Percentiles rank a stretch among this genome's conserved stretches.
Evolutionary conservation across 2,329 filamentous ascomycete species (phyloP).

Genomic region (Cyphellophora attinorum): DNA sequence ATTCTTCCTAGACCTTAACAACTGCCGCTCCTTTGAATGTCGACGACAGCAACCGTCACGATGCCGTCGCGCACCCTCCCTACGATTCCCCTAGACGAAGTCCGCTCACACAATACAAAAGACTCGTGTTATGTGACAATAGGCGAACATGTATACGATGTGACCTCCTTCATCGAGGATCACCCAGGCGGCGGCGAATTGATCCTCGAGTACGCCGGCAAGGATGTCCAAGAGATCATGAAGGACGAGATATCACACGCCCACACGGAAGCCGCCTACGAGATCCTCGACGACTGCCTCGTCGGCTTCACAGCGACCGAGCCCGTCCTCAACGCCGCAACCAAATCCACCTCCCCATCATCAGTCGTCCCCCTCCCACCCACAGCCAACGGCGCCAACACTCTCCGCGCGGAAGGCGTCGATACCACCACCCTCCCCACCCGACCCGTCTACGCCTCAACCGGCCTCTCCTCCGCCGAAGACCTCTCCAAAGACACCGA

Average conservation of each 20-base stretch:
- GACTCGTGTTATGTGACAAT: conserved; percentile 91
- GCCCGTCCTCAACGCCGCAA: conserved; percentile 42
- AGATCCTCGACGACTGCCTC: conserved; percentile 78
- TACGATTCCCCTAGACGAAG: conserved; percentile 69
- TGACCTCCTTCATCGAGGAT: conserved; percentile 80
- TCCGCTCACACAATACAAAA: conserved; percentile 67
- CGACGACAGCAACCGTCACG: neutral
- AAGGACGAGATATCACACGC: conserved; percentile 72
- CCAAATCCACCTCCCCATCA: conserved; percentile 37
- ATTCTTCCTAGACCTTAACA: neutral
- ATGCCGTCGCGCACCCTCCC: conserved; percentile 66
- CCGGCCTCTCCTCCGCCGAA: conserved; percentile 81
- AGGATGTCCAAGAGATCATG: conserved; percentile 74
- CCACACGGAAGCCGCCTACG: conserved; percentile 90
- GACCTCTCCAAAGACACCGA: conserved; percentile 86
- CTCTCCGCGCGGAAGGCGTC: conserved; percentile 28
- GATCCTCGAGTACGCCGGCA: conserved; percentile 80
- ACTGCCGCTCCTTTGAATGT: neutral
- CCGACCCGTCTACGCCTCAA: conserved; percentile 41
- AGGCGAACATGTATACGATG: conserved; percentile 84
- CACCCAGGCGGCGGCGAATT: conserved; percentile 87
- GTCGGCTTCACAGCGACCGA: conserved; percentile 68
- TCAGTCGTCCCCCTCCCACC: conserved; percentile 46
- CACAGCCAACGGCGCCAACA: conserved; percentile 36
- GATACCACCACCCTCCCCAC: conserved; percentile 36